Evolutionary conservation across 2,329 filamentous ascomycete species (phyloP).

Genomic region (Sarocladiaceae sp.): DNA sequence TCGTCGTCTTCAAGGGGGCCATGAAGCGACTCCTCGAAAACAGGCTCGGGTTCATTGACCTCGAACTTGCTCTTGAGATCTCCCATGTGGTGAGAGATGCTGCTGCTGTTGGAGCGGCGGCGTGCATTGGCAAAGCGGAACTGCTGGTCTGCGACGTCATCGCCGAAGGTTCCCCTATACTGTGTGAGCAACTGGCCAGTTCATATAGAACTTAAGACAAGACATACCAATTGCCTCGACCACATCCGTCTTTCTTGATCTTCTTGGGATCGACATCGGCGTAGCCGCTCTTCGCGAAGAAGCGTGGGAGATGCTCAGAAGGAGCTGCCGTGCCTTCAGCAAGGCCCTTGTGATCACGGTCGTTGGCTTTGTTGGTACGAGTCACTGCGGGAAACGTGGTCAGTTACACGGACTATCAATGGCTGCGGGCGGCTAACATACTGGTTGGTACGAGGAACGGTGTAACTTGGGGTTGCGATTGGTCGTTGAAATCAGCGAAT

Average conservation of each 20-base stretch:
- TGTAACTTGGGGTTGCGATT: no score
- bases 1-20: slow-evolving; percentile 57
- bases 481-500: no score
- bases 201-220: background rate
- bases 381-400: slow-evolving; percentile 62
- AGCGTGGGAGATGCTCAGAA: slow-evolving; percentile 78
- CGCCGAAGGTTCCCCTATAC: slow-evolving; percentile 73
- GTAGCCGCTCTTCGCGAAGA: slow-evolving; percentile 85
- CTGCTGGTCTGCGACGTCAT: slow-evolving; percentile 77
- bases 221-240: slow-evolving; percentile 88
- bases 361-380: slow-evolving; percentile 93
- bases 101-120: slow-evolving; percentile 89
- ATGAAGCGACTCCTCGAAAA: slow-evolving; percentile 85
- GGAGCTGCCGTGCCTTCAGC: slow-evolving; percentile 68
- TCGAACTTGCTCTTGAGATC: slow-evolving; percentile 98
- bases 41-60: slow-evolving; percentile 79
- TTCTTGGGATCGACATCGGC: slow-evolving; percentile 82
- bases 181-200: slow-evolving; percentile 14
- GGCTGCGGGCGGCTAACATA: background rate
- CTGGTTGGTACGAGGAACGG: background rate
- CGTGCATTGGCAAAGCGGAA: slow-evolving; percentile 84
- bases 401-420: no score
- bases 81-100: slow-evolving; percentile 61
- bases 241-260: slow-evolving; percentile 93
- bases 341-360: slow-evolving; percentile 80